Evolutionary conservation across 768 basidiomycete genomes (phyloP), one percentile per base, ranked within the genome.

Genomic region (Tulasnella sp.): DNA sequence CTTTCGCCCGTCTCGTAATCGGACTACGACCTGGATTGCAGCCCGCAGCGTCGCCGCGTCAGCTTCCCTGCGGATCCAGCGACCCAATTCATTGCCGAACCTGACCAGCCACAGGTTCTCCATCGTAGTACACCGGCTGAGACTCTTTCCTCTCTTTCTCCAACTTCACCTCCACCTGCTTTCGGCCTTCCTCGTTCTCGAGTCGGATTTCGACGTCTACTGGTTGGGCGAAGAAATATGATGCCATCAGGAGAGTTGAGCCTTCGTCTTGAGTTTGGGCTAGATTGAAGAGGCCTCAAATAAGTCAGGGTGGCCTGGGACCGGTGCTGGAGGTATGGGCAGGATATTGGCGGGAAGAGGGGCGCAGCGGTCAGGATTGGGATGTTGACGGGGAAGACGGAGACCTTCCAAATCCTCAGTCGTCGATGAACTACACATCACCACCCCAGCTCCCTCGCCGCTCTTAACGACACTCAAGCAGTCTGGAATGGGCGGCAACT

Each of bases 81-180:
- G 37, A 62, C 44, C 35, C 3, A 16, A n/a, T 29, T 7, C 7
- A 52, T 34, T 66, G 35, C 5, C 62, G 26, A 66, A 95, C 95
- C 87, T 92, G 90, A 3, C 96, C 96, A 19, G 84, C 78, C 37
- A 98, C 85, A n/a, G 90, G 88, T 78, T 98, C 97, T 7, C 96
- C 97, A 79, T 98, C 97, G 78, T 92, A 96, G 80, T 93, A 62
- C 98, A 99, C 89, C 1, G 95, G 95, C 84, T 90, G 93, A 72
- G 90, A 35, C 66, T 90, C 84, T 73, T 84, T 83, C 79, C 90
- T 89, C 62, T 96, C 95, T 81, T 95, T 95, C 75, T 95, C 94
- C 34, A 85, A 83, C 81, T 97, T 98, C 76, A 90, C 85, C 62
- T 98, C 96, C 3, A 96, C 89, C 75, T 92, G 90, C 80, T 94